Evolutionary conservation across 257 asterid genomes (phyloP), one percentile per base, ranked within the genome.

Genomic region (Anisodus tanguticus): DNA sequence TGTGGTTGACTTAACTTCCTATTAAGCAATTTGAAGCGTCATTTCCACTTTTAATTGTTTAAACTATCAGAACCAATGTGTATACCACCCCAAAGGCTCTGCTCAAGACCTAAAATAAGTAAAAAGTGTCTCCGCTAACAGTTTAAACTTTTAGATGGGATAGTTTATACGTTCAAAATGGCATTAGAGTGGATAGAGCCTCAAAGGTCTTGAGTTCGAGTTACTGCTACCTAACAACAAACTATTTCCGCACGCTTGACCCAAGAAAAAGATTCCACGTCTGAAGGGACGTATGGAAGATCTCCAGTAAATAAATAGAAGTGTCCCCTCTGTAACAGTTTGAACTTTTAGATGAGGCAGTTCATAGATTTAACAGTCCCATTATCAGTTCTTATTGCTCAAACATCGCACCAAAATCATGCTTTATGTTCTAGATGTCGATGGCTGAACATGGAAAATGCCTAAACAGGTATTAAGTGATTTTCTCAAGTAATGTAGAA

Each of bases 391-490:
- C 60, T 22, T 74, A 19, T 74, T 72, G 41, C 41, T 72, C 59
- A 72, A 22, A 47, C 37, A 74, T 49, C 12, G 0, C 37, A 47
- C 60, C 11, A 13, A 39, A 47, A 47, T 41, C 60, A 72, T 19
- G 80, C 60, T 72, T 72, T 72, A 22, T 49, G 60, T 74, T 19
- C 19, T 47, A 5, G 60, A 74, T 47, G 60, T 47, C 7, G 60
- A 47, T 47, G 80, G 37, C 43, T 47, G 81, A 26, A 76, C 81
- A 51, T 51, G 62, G 81, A 4, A 76, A 76, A 49, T 51, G 81
- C 81, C 81, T 51, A 22, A 76, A 51, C 62, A 47, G 80, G n/a
- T 22, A 51, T 54, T 19, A 22, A 74, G 45, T 49, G 26, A 51
- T 49, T 74, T 74, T 7, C 81, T 22, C 62, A 74, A 49, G 60